A percentile compares a stretch with the other conserved stretches of the same genome.
Evolutionary conservation across 192 early-diverging fungal species (phyloP).

Genomic region (Umbelopsis sp.): DNA sequence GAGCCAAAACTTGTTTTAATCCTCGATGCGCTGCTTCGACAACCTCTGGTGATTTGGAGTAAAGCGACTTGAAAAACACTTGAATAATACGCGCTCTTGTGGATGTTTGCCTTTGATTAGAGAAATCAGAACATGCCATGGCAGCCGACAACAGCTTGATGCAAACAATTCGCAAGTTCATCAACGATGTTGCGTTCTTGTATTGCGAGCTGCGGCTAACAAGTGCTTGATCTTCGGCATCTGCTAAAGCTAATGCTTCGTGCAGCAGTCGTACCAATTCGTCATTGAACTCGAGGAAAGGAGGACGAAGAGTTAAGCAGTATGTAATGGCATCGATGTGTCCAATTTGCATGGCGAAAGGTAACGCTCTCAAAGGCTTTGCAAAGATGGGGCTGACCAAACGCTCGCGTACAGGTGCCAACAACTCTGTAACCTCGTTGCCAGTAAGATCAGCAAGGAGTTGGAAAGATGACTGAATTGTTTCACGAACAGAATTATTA

Average conservation of each 20-base stretch:
- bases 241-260: conserved; percentile 92
- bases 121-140: conserved; percentile 88
- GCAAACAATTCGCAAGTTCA: conserved; percentile 92
- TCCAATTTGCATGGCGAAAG: conserved; percentile 97
- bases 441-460: conserved; percentile 80
- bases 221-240: conserved; percentile 97
- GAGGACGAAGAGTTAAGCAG: conserved; percentile 85
- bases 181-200: conserved; percentile 80
- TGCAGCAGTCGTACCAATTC: conserved; percentile 87
- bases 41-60: conserved; percentile 92
- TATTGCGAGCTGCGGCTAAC: conserved; percentile 80
- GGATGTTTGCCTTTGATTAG: conserved; percentile 67
- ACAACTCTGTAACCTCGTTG: conserved; percentile 80
- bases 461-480: conserved; percentile 81
- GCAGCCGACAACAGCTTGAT: conserved; percentile 94
- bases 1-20: conserved; percentile 74
- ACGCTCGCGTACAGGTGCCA: conserved; percentile 82
- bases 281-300: conserved; percentile 89
- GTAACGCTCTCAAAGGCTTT: conserved; percentile 94
- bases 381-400: conserved; percentile 93
- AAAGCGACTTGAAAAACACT: conserved; percentile 99
- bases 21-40: conserved; percentile 95
- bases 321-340: conserved; percentile 99
- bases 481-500: conserved; percentile 84
- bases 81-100: conserved; percentile 90